These are phyloP conservation scores for Rhododendron ferrugineum DNA, from an alignment of 148 eudicot species.

Conservation along the genomic window DNA sequence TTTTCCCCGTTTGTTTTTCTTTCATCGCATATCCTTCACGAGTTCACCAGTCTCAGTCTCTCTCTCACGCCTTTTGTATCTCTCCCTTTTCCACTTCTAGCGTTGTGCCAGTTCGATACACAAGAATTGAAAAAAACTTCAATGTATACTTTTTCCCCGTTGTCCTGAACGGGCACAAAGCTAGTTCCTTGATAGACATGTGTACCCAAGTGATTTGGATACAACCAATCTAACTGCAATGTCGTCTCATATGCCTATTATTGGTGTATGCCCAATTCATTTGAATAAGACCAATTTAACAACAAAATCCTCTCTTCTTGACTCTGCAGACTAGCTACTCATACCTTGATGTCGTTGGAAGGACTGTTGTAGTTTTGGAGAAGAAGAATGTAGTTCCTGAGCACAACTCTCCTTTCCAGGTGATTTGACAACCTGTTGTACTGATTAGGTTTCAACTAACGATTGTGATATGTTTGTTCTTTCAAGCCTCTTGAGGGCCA, in stretches of 20 bases:
- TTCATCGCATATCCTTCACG: no score
- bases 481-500: neutral
- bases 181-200: neutral
- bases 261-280: neutral
- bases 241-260: neutral
- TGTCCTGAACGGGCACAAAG: neutral
- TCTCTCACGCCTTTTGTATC: neutral
- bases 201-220: neutral
- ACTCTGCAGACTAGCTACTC: conserved; percentile 78
- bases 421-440: conserved; percentile 15
- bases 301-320: conserved; percentile 2
- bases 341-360: conserved; percentile 87
- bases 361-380: conserved; percentile 84
- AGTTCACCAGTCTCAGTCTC: neutral
- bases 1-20: neutral
- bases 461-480: neutral
- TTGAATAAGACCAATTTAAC: conserved; percentile 1
- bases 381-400: conserved; percentile 91
- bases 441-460: neutral
- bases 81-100: neutral
- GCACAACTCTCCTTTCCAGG: conserved; percentile 87
- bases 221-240: neutral
- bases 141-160: neutral
- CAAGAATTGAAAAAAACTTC: neutral
- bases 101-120: neutral